Evolutionary conservation across 257 asterid species (phyloP), one percentile per base, ranked within the genome.

Genomic region (Mentha longifolia): DNA sequence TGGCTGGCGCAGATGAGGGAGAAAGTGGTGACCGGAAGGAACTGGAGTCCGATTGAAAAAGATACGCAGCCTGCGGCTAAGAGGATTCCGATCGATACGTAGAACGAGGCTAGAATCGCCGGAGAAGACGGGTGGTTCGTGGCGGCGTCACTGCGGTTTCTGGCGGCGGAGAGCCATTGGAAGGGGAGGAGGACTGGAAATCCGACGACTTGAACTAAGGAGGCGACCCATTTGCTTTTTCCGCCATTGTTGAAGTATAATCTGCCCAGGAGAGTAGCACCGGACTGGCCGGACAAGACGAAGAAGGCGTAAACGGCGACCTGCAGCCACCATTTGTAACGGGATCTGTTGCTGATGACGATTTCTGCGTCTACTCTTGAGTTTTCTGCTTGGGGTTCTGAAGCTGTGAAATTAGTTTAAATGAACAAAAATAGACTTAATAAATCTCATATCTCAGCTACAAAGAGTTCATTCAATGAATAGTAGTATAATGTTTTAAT

Each of bases 221-320:
- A 74, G 33, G 89, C 89, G 69, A 83, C 56, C 91, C 91, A 88
- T 61, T 73, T 70, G 61, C 91, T 86, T 2, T 86, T 83, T 43
- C 95, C 97, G 2, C 97, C 95, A 42, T 83, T 81, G 61, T 80
- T 70, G 72, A 83, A 90, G 61, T 90, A 90, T 6, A 85, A 35
- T 55, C 88, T 60, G 52, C 91, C 91, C 72, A 88, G 70, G 17
- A 90, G 77, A 14, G 82, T 75, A 62, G 85, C 93, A 0, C 45
- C 74, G 0, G 87, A 12, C 60, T 80, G 87, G 35, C 92, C 83
- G 17, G 61, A 5, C 16, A 55, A 9, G 10, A 5, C 37, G 10
- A 55, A 3, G 31, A 55, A 6, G 1, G 61, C 33, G 7, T 22
- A 55, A 15, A 47, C 3, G 19, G 52, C 17, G 19, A 47, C 52